Evolutionary conservation across 768 basidiomycete species (phyloP).

Genomic region (Lentinula sp.): DNA sequence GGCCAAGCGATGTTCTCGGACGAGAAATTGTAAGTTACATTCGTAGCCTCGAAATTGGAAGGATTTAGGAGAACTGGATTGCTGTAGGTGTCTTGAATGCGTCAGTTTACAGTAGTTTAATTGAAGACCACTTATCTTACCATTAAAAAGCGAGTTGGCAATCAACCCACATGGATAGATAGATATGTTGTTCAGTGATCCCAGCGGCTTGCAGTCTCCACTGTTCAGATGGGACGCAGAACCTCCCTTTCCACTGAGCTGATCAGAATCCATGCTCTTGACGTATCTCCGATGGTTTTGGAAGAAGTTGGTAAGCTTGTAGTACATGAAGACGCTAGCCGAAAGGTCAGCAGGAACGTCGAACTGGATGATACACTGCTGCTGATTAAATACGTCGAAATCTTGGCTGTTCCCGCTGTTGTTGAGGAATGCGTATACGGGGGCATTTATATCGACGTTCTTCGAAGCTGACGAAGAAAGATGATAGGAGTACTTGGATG

Average conservation of each 20-base stretch:
- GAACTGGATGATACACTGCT: conserved; percentile 77
- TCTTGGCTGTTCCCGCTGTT: conserved; percentile 39
- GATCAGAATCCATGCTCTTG: conserved; percentile 78
- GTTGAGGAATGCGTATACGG: conserved; percentile 73
- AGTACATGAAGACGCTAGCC: conserved; percentile 83
- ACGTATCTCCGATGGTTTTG: conserved; percentile 99
- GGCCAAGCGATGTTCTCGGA: conserved; percentile 90
- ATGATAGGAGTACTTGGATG: conserved; percentile 60
- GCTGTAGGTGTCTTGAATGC: conserved; percentile 66
- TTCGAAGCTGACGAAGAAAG: conserved; percentile 53
- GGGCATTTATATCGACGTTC: conserved; percentile 44
- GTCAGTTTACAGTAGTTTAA: neutral
- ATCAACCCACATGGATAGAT: conserved; percentile 97
- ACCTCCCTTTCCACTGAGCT: conserved; percentile 72
- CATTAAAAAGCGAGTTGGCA: conserved; percentile 96
- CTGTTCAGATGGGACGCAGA: conserved; percentile 41
- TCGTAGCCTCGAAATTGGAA: conserved; percentile 27
- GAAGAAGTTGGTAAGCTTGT: conserved; percentile 94
- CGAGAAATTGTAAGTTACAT: conserved; percentile 66
- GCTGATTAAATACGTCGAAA: conserved; percentile 34
- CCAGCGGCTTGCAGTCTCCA: conserved; percentile 88
- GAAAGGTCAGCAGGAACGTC: conserved; percentile 72
- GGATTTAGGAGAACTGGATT: conserved; percentile 55
- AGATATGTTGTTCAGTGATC: conserved; percentile 41
- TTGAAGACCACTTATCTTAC: conserved; percentile 29